Evolutionary conservation across 2,329 filamentous ascomycete species (phyloP).

Genomic region (Chrysoporthe cubensis): DNA sequence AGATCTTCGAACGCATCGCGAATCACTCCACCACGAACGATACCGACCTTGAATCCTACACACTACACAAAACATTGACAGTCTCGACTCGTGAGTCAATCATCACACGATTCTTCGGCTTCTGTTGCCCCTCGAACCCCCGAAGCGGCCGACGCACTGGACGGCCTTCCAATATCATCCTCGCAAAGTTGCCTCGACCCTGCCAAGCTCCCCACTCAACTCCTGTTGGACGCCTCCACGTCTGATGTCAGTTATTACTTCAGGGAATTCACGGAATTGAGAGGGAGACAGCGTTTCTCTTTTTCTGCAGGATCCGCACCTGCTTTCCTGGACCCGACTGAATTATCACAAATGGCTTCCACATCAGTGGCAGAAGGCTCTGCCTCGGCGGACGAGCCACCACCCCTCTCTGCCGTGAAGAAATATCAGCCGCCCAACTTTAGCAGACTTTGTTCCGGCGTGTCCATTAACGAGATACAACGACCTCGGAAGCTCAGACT

Average conservation of each 20-base stretch:
- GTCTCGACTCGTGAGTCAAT: background rate
- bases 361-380: constrained; percentile 25
- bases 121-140: background rate
- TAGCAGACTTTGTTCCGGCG: constrained; percentile 29
- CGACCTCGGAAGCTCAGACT: constrained; percentile 56
- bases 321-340: background rate
- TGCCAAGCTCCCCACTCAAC: constrained; percentile 19
- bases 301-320: constrained; percentile 15
- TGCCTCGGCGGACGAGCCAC: constrained; percentile 25
- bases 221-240: constrained; percentile 17
- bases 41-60: background rate
- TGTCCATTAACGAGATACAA: constrained; percentile 44
- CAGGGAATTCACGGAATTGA: constrained; percentile 15
- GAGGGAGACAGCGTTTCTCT: constrained; percentile 18
- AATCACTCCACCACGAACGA: background rate
- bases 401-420: constrained; percentile 6
- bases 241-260: constrained; percentile 24
- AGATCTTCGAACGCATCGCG: constrained; percentile 8
- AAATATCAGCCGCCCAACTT: constrained; percentile 9
- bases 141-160: background rate
- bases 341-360: constrained; percentile 23
- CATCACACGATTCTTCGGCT: background rate
- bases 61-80: background rate
- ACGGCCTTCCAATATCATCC: background rate
- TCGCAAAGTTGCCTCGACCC: background rate